Percentiles rank a stretch among this genome's conserved stretches.
Conservation (phyloP, 106 monocot genomes). For the Allium cepa region DNA sequence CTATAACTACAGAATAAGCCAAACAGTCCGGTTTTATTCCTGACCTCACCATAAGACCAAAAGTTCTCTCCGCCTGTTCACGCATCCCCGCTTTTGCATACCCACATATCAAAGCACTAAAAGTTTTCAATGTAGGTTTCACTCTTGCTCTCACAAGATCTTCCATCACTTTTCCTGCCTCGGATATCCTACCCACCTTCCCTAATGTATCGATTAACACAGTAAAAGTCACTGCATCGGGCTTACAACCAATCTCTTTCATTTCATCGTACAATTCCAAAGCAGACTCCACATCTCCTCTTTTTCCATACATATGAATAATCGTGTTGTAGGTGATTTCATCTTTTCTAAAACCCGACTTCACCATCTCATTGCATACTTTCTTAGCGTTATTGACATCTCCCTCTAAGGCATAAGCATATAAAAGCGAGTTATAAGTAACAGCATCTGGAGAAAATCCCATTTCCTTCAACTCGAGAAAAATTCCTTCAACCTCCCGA, state of each 20-base stretch:
- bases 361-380: conserved; percentile 68
- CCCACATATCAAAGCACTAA: conserved; percentile 84
- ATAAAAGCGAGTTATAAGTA: conserved; percentile 82
- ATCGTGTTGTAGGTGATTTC: conserved; percentile 97
- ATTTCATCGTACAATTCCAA: conserved; percentile 57
- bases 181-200: conserved; percentile 47
- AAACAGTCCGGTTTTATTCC: conserved; percentile 74
- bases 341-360: conserved; percentile 66
- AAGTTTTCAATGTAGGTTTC: conserved; percentile 70
- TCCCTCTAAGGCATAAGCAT: conserved; percentile 67
- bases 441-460: conserved; percentile 83
- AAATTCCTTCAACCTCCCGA: conserved; percentile 42
- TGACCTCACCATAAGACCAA: conserved; percentile 63
- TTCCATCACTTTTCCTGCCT: conserved; percentile 66
- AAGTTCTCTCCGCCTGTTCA: conserved; percentile 59
- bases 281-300: conserved; percentile 56
- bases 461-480: conserved; percentile 47
- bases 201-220: conserved; percentile 86
- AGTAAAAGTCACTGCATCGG: conserved; percentile 86
- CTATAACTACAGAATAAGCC: conserved; percentile 78
- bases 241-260: conserved; percentile 53
- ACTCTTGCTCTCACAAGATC: conserved; percentile 66
- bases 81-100: conserved; percentile 82
- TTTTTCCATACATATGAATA: conserved; percentile 93
- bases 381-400: conserved; percentile 38